phyloP scores from a whole-genome alignment of 106 monocot genomes.

The Dioscorea dumetorum region DNA sequence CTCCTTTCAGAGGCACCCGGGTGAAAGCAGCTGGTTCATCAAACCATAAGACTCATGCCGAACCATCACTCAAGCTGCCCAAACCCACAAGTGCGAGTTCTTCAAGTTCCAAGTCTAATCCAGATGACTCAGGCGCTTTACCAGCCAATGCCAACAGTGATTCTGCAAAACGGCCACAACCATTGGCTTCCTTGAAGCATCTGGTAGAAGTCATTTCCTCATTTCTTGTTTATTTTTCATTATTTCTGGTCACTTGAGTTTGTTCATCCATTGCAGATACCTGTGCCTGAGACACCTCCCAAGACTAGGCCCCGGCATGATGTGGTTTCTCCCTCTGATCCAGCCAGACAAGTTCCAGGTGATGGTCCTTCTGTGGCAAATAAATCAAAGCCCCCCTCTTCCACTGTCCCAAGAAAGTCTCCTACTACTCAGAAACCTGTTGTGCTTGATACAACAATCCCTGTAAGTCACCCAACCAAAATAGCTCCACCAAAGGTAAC shows the following conservation, averaged over 20 bases:
- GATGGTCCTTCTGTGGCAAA: conserved; percentile 13
- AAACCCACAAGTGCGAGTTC: conserved; percentile 32
- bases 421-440: conserved; percentile 25
- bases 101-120: conserved; percentile 47
- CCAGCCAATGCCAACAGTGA: conserved; percentile 21
- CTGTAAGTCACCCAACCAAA: conserved; percentile 5
- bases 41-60: conserved; percentile 21
- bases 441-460: conserved; percentile 24
- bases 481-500: conserved; percentile 4
- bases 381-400: conserved; percentile 20
- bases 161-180: conserved; percentile 23
- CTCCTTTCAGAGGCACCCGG: conserved; percentile 52
- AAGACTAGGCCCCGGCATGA: conserved; percentile 40
- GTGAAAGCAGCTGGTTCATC: conserved; percentile 17
- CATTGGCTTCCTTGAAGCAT: conserved; percentile 38
- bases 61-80: conserved; percentile 30
- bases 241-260: neutral
- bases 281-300: conserved; percentile 36
- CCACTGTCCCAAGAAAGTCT: conserved; percentile 18
- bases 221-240: neutral
- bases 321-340: conserved; percentile 23
- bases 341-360: conserved; percentile 27
- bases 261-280: conserved; percentile 41
- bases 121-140: conserved; percentile 16
- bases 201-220: conserved; percentile 29